Conservation (phyloP, 768 basidiomycete genomes). For the Serpula lacrymans region DNA sequence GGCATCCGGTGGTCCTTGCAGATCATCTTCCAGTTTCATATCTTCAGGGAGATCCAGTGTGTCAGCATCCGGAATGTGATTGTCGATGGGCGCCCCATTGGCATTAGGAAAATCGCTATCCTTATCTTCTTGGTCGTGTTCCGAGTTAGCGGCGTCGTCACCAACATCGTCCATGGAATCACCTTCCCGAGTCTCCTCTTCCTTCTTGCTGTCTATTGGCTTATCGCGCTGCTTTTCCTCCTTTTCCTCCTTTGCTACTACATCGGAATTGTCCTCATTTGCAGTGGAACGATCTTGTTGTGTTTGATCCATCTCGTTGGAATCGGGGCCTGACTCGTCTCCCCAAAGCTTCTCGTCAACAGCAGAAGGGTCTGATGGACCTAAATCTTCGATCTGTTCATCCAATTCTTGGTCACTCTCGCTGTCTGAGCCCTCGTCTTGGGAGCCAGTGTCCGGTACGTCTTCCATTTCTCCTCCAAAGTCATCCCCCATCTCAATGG, state of each 20-base stretch:
- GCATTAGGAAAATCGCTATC: slow-evolving; percentile 43
- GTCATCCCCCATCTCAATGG: slow-evolving; percentile 90
- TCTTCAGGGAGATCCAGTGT: slow-evolving; percentile 89
- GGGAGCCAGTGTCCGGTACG: slow-evolving; percentile 61
- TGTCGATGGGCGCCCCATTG: slow-evolving; percentile 69
- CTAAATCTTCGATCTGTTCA: slow-evolving; percentile 80
- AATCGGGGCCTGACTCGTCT: slow-evolving; percentile 64
- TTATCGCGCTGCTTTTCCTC: slow-evolving; percentile 18
- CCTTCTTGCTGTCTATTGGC: slow-evolving; percentile 23
- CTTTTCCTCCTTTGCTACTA: slow-evolving; percentile 75
- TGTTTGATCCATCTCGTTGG: slow-evolving; percentile 47
- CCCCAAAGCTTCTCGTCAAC: slow-evolving; percentile 99
- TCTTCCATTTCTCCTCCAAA: slow-evolving; percentile 87
- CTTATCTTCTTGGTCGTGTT: slow-evolving; percentile 31
- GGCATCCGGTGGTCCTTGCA: slow-evolving; percentile 19
- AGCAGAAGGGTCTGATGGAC: slow-evolving; percentile 75
- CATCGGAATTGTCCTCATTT: slow-evolving; percentile 52
- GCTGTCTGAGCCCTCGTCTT: slow-evolving; percentile 39
- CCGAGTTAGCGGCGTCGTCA: slow-evolving; percentile 22
- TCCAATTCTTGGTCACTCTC: slow-evolving; percentile 60
- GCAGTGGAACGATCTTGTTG: slow-evolving; percentile 60
- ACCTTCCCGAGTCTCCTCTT: slow-evolving; percentile 27
- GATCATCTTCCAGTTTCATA: slow-evolving; percentile 54
- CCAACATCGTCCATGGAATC: slow-evolving; percentile 25
- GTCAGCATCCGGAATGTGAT: slow-evolving; percentile 74